These are phyloP conservation scores for Cytospora leucostoma DNA, from an alignment of 2,329 filamentous ascomycete species.

Conservation along the genomic window DNA sequence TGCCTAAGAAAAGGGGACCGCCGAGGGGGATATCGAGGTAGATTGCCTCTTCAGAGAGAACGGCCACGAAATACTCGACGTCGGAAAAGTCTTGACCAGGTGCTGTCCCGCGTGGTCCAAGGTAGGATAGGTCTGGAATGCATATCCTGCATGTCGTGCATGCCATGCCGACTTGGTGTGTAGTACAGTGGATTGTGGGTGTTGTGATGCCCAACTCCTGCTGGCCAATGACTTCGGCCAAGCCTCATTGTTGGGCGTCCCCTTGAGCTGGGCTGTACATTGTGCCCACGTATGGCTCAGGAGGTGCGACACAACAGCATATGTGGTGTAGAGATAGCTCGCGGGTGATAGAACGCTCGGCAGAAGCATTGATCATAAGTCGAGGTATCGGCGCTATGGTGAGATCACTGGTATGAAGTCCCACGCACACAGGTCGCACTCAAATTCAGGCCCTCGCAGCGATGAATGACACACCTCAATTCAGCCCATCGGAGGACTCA, in stretches of 20 bases:
- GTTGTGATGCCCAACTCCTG: slow-evolving; percentile 11
- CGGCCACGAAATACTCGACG: not conserved
- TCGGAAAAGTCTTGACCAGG: not conserved
- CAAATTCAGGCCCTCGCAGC: not conserved
- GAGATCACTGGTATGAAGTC: not conserved
- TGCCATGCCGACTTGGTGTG: slow-evolving; percentile 5
- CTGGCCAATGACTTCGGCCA: not conserved
- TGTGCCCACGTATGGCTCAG: not conserved
- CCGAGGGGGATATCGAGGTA: too few species aligned
- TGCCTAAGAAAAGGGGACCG: too few species aligned
- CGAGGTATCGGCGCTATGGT: not conserved
- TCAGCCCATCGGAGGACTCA: not conserved
- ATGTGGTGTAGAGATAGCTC: not conserved
- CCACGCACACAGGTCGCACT: not conserved
- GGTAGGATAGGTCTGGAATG: not conserved
- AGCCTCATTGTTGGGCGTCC: not conserved
- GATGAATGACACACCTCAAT: not conserved
- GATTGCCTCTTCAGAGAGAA: not conserved
- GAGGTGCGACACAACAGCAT: not conserved
- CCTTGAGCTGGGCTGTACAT: not conserved
- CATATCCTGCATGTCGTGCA: slow-evolving; percentile 2
- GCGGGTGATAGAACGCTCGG: not conserved
- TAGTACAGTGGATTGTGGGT: slow-evolving; percentile 5
- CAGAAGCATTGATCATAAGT: not conserved
- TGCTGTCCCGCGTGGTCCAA: not conserved